Conservation (phyloP, 129 eudicot species). For the Apium graveolens region DNA sequence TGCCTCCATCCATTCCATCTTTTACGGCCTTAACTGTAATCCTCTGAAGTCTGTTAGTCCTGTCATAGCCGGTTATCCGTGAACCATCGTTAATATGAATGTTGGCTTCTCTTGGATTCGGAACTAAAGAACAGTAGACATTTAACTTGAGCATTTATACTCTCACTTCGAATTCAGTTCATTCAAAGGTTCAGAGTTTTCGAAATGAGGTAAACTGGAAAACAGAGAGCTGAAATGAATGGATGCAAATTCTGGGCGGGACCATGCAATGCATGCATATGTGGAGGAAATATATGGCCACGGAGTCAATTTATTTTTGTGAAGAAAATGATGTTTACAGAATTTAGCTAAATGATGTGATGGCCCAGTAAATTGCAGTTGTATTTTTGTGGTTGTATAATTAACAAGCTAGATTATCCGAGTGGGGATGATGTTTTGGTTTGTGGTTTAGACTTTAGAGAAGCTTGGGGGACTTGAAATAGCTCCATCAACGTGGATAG, state of each 20-base stretch:
- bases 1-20: conserved; percentile 75
- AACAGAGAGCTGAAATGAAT: conserved; percentile 13
- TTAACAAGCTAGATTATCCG: conserved; percentile 18
- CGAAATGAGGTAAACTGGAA: conserved; percentile 11
- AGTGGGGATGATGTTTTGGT: not conserved
- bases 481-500: conserved; percentile 22
- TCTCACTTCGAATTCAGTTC: no score
- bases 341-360: not conserved
- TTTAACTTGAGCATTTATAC: conserved; percentile 54
- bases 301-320: not conserved
- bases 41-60: conserved; percentile 23
- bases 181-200: conserved; percentile 12
- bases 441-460: conserved; percentile 26
- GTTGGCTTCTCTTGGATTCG: conserved; percentile 35
- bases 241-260: conserved; percentile 25
- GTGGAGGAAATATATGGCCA: conserved; percentile 28
- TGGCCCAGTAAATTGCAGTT: conserved; percentile 6
- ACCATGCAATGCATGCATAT: conserved; percentile 30
- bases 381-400: not conserved
- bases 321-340: not conserved
- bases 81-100: conserved; percentile 18
- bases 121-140: conserved; percentile 46
- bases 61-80: conserved; percentile 19
- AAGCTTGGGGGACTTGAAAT: conserved; percentile 13
- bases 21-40: conserved; percentile 49